Conservation (phyloP, 106 monocot genomes). For the Triglochin maritima region DNA sequence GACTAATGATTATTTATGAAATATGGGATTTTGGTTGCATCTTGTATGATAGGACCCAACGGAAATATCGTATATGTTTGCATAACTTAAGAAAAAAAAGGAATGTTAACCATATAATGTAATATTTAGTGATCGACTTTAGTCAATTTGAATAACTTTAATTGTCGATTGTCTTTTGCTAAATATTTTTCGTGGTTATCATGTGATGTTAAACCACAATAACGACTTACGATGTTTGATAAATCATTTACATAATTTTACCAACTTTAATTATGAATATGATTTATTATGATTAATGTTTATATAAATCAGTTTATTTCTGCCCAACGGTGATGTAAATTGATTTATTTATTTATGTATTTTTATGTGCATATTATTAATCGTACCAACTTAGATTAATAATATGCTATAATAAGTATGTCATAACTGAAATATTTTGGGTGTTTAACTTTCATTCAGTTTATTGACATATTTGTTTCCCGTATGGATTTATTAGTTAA, state of each 20-base stretch:
- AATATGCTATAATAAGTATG: not conserved
- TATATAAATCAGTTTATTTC: slow-evolving; percentile 1
- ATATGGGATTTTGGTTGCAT: no score
- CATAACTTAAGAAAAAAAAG: not conserved
- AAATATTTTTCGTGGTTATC: not conserved
- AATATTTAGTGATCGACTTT: not conserved
- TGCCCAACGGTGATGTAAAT: not conserved
- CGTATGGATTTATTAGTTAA: not conserved
- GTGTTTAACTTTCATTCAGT: not conserved
- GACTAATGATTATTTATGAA: no score
- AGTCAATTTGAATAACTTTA: not conserved
- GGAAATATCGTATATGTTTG: not conserved
- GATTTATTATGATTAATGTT: slow-evolving; percentile 1
- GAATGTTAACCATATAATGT: not conserved
- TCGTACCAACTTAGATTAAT: slow-evolving; percentile 1
- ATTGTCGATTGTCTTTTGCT: slow-evolving; percentile 3
- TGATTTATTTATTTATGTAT: slow-evolving; percentile 1
- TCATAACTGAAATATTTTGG: slow-evolving; percentile 2
- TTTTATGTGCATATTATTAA: slow-evolving; percentile 3
- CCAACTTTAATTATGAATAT: slow-evolving; percentile 1
- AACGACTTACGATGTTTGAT: not conserved
- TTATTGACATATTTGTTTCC: not conserved
- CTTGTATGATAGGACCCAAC: not conserved
- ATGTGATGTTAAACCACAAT: not conserved
- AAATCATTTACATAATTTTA: slow-evolving; percentile 1